These are phyloP conservation scores for Dryadomyces sulphureus DNA, from an alignment of 2,329 filamentous ascomycete genomes.

Conservation along the genomic window DNA sequence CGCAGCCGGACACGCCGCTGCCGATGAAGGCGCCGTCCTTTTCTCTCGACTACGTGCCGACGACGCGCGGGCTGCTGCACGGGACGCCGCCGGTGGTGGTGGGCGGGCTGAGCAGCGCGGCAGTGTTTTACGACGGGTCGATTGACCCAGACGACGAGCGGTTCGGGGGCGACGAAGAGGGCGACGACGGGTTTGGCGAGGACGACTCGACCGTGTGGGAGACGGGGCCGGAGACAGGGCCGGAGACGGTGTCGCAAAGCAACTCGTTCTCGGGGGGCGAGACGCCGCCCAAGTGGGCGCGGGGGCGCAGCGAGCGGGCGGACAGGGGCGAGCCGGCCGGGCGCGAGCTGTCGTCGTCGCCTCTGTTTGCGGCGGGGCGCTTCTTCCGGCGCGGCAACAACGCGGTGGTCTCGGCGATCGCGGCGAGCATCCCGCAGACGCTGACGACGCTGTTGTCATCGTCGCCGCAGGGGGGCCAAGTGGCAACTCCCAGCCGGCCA, in stretches of 20 bases:
- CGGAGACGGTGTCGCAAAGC: slow-evolving; percentile 25
- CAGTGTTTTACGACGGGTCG: slow-evolving; percentile 8
- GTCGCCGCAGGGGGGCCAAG: slow-evolving; percentile 20
- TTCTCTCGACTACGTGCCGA: slow-evolving; percentile 52
- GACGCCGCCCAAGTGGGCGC: slow-evolving; percentile 36
- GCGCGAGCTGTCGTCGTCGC: slow-evolving; percentile 36
- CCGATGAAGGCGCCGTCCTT: slow-evolving; percentile 52
- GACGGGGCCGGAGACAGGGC: slow-evolving; percentile 29
- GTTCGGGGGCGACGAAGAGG: slow-evolving; percentile 23
- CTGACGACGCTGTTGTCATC: slow-evolving; percentile 24
- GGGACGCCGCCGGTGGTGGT: neutral
- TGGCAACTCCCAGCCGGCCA: neutral
- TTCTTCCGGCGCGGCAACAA: slow-evolving; percentile 38
- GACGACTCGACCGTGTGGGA: slow-evolving; percentile 37
- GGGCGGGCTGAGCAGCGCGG: neutral
- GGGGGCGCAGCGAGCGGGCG: slow-evolving; percentile 20
- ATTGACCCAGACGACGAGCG: slow-evolving; percentile 17
- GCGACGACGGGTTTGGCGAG: slow-evolving; percentile 26
- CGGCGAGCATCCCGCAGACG: slow-evolving; percentile 36
- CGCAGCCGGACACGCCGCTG: slow-evolving; percentile 45
- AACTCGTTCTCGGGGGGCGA: slow-evolving; percentile 48
- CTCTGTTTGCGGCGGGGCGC: slow-evolving; percentile 22
- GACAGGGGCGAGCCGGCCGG: neutral
- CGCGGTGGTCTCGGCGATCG: slow-evolving; percentile 39
- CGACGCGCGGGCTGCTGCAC: slow-evolving; percentile 14